These are phyloP conservation scores for Endoconidiophora polonica DNA, from an alignment of 2,329 filamentous ascomycete genomes.

Conservation along the genomic window DNA sequence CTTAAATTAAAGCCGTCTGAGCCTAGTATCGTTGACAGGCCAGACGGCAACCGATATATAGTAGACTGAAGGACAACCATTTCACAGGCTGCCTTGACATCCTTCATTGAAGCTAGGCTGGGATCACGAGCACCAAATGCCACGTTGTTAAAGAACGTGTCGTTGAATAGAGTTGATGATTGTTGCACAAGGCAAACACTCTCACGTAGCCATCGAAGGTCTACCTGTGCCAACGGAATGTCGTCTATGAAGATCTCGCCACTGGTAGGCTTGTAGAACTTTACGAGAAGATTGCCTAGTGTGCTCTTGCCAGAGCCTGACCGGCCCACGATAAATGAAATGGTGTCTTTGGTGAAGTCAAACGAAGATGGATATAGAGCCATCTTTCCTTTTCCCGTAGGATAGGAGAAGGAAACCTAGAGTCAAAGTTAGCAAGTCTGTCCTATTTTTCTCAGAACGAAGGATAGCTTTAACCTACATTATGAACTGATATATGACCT, in stretches of 20 bases:
- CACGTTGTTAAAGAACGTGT: conserved; percentile 63
- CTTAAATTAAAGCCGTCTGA: conserved; percentile 51
- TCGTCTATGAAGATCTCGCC: conserved; percentile 58
- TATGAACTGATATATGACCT: too few relatives aligned
- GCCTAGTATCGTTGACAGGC: conserved; percentile 56
- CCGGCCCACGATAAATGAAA: conserved; percentile 29
- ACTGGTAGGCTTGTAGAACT: conserved; percentile 51
- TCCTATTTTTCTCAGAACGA: too few relatives aligned
- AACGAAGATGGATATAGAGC: too few relatives aligned
- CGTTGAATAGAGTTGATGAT: conserved; percentile 57
- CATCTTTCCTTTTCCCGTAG: too few relatives aligned
- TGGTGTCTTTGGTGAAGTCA: too few relatives aligned
- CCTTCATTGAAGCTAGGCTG: conserved; percentile 25
- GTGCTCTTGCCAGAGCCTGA: conserved; percentile 50
- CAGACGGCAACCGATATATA: conserved; percentile 48
- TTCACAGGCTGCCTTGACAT: conserved; percentile 45
- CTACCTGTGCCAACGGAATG: conserved; percentile 40
- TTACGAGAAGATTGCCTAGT: conserved; percentile 59
- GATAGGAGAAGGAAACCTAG: too few relatives aligned
- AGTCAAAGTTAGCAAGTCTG: too few relatives aligned
- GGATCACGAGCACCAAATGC: conserved; percentile 45
- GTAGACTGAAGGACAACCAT: conserved; percentile 54
- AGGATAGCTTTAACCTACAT: too few relatives aligned
- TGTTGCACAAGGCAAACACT: conserved; percentile 76
- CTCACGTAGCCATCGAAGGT: conserved; percentile 54